Evolutionary conservation across 805 yeast genomes (phyloP), one percentile per base, ranked within the genome.

Genomic region (Danielia oregonensis): DNA sequence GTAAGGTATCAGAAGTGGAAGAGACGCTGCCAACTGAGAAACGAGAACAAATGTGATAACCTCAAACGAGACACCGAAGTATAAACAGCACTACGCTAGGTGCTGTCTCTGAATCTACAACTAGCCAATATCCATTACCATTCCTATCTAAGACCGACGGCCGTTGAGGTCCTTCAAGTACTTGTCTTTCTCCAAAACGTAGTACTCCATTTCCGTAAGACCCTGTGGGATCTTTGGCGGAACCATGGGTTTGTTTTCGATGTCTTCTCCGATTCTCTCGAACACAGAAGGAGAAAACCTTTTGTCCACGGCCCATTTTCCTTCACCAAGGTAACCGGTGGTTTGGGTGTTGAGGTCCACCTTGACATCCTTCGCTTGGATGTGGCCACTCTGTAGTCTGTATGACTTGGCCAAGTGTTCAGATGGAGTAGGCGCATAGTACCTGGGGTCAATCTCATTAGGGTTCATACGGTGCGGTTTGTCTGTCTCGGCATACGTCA

Each of bases 341-440:
- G 52, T 53, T n/a, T 34, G 40, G 1, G 63, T 61, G 21, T 61
- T 46, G 11, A 47, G 46, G 40, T 60, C 70, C 3, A 60, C 42
- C 12, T 32, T 32, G 19, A 56, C 43, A 13, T 59, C 61, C 10
- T 47, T 33, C 6, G 40, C 37, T 4, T 39, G 40, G 4, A 36
- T 40, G 2, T 39, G 36, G 5, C 59, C 59, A 29, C 40, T 40
- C 35, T 52, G 57, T 17, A 57, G 42, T 12, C 59, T 42, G 19
- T 48, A 29, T 8, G 43, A 46, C 24, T 48, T 46, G 14, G 49
- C 45, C 9, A 65, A 49, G 36, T 64, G 68, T 35, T 70, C 74
- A 29, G 62, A 58, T 2, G 78, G 76, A 0, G 73, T 62, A 4
- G 78, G 78, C 0, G 77, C 76, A 40, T 68, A 59, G 40, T 54